phyloP scores from a whole-genome alignment of 1,139 yeast species.

The Geotrichum macrosporum region DNA sequence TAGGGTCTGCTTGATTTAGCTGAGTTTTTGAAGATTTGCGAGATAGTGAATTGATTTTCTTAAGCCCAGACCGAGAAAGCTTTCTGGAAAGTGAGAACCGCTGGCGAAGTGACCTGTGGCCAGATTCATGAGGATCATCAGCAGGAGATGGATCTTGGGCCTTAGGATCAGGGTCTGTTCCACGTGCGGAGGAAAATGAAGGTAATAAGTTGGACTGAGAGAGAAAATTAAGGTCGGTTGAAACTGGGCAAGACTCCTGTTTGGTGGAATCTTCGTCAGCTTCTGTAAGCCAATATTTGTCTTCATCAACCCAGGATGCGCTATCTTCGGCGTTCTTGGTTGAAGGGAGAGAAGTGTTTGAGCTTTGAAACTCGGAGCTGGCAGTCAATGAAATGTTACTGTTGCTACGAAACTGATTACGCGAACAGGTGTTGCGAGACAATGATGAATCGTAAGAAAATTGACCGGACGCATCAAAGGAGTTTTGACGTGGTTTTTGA shows the following conservation, averaged over 20 bases:
- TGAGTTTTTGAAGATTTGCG: slow-evolving; percentile 5
- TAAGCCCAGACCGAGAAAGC: slow-evolving; percentile 20
- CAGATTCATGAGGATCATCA: slow-evolving; percentile 6
- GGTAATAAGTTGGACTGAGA: too few relatives aligned
- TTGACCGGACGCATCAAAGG: neutral
- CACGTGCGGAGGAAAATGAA: neutral
- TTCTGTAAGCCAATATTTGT: too few relatives aligned
- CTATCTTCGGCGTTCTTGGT: too few relatives aligned
- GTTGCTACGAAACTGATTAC: too few relatives aligned
- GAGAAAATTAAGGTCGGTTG: too few relatives aligned
- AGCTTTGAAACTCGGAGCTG: too few relatives aligned
- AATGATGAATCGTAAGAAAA: neutral
- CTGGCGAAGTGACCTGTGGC: slow-evolving; percentile 19
- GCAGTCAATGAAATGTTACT: too few relatives aligned
- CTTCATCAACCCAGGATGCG: too few relatives aligned
- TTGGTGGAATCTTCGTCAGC: too few relatives aligned
- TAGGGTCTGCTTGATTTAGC: neutral
- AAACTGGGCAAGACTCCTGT: too few relatives aligned
- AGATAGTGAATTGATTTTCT: slow-evolving; percentile 17
- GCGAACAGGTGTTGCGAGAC: too few relatives aligned
- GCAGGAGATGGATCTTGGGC: slow-evolving; percentile 13
- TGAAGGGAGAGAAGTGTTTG: too few relatives aligned
- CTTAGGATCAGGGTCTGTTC: neutral
- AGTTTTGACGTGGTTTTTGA: slow-evolving; percentile 6
- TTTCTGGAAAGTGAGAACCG: slow-evolving; percentile 24